Percentiles rank a stretch among this genome's conserved stretches.
Conservation (phyloP, 1,284 basidiomycete genomes). For the Leccinum fuscescens region DNA sequence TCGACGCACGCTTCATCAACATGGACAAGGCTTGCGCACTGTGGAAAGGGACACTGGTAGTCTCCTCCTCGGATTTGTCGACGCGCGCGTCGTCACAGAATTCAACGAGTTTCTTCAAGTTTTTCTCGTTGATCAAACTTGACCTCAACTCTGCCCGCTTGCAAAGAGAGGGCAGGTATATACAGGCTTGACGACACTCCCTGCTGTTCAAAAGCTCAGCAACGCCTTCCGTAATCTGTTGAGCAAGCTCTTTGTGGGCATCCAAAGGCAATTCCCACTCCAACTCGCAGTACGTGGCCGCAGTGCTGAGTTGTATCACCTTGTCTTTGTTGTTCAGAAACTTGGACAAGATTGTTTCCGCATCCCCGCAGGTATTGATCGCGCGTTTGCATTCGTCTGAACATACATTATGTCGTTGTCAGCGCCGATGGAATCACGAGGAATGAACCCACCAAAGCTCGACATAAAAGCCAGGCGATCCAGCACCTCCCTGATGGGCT, state of each 20-base stretch:
- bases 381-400: constrained; percentile 19
- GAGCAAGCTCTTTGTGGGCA: constrained; percentile 7
- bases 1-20: too few species aligned
- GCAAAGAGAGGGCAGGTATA: too few species aligned
- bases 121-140: too few species aligned
- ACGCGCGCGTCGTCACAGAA: too few species aligned
- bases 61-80: too few species aligned
- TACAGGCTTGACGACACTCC: too few species aligned
- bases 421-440: not conserved
- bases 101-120: too few species aligned
- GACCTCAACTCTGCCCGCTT: too few species aligned
- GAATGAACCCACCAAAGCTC: constrained; percentile 21
- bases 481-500: constrained; percentile 2
- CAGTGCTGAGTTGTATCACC: constrained; percentile 24
- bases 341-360: constrained; percentile 8
- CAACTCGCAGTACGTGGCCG: constrained; percentile 29
- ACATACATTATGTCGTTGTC: not conserved
- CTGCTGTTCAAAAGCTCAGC: too few species aligned
- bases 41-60: too few species aligned
- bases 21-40: too few species aligned
- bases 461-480: constrained; percentile 30
- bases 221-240: constrained; percentile 1
- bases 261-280: constrained; percentile 20
- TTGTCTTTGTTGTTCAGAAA: constrained; percentile 17
- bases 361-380: not conserved